Evolutionary conservation across 345 rosid genomes (phyloP).

Genomic region (Corymbia maculata): DNA sequence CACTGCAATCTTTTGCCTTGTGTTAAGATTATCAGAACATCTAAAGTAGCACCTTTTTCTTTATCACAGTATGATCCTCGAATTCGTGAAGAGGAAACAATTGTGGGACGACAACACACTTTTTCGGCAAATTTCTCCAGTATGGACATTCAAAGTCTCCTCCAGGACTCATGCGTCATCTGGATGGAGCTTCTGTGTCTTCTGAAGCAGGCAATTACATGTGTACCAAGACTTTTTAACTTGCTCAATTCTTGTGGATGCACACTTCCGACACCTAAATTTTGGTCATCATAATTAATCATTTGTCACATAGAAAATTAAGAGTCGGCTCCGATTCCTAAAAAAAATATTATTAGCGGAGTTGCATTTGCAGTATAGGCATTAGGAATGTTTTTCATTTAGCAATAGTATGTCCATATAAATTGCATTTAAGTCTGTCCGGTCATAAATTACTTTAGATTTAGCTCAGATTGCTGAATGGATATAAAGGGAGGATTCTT

Average conservation of each 20-base stretch:
- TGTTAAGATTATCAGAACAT: background rate
- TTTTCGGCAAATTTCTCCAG: background rate
- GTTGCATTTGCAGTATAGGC: background rate
- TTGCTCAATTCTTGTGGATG: background rate
- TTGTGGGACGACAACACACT: background rate
- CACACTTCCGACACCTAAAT: background rate
- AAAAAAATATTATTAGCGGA: background rate
- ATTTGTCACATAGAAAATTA: too few relatives aligned
- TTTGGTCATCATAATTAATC: background rate
- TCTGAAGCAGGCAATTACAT: background rate
- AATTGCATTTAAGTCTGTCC: background rate
- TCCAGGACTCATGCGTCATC: background rate
- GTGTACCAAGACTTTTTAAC: accelerated
- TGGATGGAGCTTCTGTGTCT: background rate
- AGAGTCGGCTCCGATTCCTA: background rate
- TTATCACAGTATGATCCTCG: background rate
- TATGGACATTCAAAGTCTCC: background rate
- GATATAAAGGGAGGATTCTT: too few relatives aligned
- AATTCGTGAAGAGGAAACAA: background rate
- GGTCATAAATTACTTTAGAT: background rate
- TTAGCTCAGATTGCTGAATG: background rate
- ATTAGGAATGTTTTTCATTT: background rate
- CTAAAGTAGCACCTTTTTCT: background rate
- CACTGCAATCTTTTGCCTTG: background rate
- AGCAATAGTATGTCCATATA: too few relatives aligned